Conservation (phyloP, 129 eudicot genomes). For the Rutidosis leptorrhynchoides region DNA sequence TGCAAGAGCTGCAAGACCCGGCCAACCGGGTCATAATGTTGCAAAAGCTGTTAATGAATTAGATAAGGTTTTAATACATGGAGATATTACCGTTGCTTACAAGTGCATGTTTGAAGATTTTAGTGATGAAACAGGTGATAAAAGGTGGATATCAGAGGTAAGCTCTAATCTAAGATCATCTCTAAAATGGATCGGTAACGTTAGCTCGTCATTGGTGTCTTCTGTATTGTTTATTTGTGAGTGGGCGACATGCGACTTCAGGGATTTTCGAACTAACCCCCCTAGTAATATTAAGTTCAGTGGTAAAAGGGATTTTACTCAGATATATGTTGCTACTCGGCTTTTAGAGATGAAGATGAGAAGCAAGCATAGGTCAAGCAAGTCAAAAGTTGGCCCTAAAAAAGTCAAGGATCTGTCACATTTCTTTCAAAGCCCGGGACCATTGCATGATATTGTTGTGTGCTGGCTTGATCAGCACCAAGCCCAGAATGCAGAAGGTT, state of each 20-base stretch:
- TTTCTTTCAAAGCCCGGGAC: conserved; percentile 77
- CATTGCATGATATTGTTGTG: conserved; percentile 83
- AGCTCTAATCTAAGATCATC: conserved; percentile 61
- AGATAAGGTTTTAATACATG: conserved; percentile 64
- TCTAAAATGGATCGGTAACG: conserved; percentile 55
- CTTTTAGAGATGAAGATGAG: conserved; percentile 60
- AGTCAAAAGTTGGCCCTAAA: conserved; percentile 21
- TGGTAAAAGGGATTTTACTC: conserved; percentile 78
- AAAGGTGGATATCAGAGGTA: conserved; percentile 70
- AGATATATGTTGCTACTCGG: conserved; percentile 63
- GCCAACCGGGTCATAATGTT: conserved; percentile 57
- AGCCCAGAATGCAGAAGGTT: conserved; percentile 66
- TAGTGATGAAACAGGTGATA: conserved; percentile 53
- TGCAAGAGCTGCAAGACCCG: conserved; percentile 74
- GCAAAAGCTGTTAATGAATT: conserved; percentile 68
- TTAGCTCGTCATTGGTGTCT: conserved; percentile 49
- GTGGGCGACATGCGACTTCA: conserved; percentile 96
- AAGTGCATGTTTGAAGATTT: conserved; percentile 62
- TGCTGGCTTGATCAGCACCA: conserved; percentile 99
- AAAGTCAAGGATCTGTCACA: conserved; percentile 43
- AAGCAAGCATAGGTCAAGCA: conserved; percentile 37
- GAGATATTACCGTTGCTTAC: conserved; percentile 63
- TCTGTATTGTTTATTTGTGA: conserved; percentile 79
- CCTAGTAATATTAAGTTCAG: conserved; percentile 61
- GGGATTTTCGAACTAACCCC: conserved; percentile 62